Conservation (phyloP, 2,329 filamentous ascomycete species). For the Ceratocystis cubensis region DNA sequence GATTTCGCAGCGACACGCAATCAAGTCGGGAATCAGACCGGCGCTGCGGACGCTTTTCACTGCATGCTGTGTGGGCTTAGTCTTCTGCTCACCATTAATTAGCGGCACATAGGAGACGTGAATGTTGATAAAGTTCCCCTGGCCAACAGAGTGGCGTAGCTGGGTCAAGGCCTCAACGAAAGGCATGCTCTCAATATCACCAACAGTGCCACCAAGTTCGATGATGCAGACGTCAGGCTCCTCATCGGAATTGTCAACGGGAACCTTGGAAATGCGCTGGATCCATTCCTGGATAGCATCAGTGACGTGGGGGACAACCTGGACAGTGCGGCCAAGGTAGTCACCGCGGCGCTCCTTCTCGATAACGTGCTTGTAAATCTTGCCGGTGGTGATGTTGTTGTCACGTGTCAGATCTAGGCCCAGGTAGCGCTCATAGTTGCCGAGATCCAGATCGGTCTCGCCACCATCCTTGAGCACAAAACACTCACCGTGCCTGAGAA, state of each 20-base stretch:
- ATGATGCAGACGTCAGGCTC: slow-evolving; percentile 84
- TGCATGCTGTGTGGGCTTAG: slow-evolving; percentile 88
- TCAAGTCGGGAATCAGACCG: slow-evolving; percentile 61
- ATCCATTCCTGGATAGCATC: slow-evolving; percentile 90
- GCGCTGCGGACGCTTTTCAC: slow-evolving; percentile 74
- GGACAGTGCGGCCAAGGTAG: slow-evolving; percentile 79
- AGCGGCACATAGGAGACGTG: slow-evolving; percentile 81
- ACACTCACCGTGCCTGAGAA: slow-evolving; percentile 64
- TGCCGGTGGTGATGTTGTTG: slow-evolving; percentile 95
- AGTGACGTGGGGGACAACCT: slow-evolving; percentile 86
- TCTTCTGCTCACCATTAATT: slow-evolving; percentile 64
- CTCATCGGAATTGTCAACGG: slow-evolving; percentile 71
- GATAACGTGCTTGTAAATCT: slow-evolving; percentile 86
- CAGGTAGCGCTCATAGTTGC: slow-evolving; percentile 40
- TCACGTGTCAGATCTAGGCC: slow-evolving; percentile 69
- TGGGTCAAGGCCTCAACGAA: slow-evolving; percentile 81
- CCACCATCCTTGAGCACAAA: slow-evolving; percentile 79
- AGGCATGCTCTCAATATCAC: slow-evolving; percentile 76
- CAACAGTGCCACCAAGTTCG: slow-evolving; percentile 45
- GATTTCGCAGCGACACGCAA: slow-evolving; percentile 81
- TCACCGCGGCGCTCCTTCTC: slow-evolving; percentile 54
- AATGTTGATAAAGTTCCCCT: slow-evolving; percentile 75
- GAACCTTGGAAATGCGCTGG: slow-evolving; percentile 67
- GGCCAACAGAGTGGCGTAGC: slow-evolving; percentile 57
- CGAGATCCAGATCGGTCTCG: slow-evolving; percentile 44